Evolutionary conservation across 176 grass and related monocot genomes (phyloP).

Genomic region (Poa pratensis): DNA sequence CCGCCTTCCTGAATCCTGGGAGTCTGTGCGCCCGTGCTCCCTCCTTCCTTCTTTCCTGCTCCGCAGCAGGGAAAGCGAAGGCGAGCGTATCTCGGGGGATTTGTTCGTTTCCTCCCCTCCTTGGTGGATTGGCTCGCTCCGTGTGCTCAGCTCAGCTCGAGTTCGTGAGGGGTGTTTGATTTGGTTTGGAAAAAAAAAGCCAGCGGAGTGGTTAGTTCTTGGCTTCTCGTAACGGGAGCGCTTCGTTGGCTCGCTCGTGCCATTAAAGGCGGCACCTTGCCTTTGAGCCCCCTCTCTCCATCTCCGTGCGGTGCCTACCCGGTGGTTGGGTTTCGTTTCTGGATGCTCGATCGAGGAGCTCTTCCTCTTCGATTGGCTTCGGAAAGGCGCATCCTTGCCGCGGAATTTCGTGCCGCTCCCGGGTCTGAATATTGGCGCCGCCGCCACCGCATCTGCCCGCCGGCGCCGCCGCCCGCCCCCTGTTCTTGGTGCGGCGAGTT

Average conservation of each 20-base stretch:
- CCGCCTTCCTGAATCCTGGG: conserved; percentile 29
- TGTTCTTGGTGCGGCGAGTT: not conserved
- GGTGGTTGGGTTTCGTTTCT: conserved; percentile 30
- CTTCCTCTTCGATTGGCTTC: not conserved
- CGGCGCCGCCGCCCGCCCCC: not conserved
- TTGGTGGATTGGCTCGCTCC: not conserved
- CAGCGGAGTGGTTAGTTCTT: conserved; percentile 47
- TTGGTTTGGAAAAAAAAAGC: conserved; percentile 36
- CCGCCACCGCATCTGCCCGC: no score
- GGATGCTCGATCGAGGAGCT: not conserved
- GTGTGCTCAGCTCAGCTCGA: not conserved
- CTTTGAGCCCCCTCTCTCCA: not conserved
- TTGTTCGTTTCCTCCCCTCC: not conserved
- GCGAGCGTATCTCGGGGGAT: conserved; percentile 39
- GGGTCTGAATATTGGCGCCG: conserved; percentile 28
- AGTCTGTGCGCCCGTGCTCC: conserved; percentile 2
- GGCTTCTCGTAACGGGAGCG: conserved; percentile 39
- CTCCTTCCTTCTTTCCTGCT: not conserved
- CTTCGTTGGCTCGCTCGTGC: conserved; percentile 38
- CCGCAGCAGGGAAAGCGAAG: not conserved
- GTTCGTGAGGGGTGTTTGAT: conserved; percentile 39
- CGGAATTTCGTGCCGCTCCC: conserved; percentile 32
- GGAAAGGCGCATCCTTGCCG: conserved; percentile 28
- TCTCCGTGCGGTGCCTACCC: not conserved
- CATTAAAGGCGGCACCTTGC: conserved; percentile 47